These are phyloP conservation scores for Talaromyces pinophilus DNA, from an alignment of 2,329 filamentous ascomycete species.

Conservation along the genomic window DNA sequence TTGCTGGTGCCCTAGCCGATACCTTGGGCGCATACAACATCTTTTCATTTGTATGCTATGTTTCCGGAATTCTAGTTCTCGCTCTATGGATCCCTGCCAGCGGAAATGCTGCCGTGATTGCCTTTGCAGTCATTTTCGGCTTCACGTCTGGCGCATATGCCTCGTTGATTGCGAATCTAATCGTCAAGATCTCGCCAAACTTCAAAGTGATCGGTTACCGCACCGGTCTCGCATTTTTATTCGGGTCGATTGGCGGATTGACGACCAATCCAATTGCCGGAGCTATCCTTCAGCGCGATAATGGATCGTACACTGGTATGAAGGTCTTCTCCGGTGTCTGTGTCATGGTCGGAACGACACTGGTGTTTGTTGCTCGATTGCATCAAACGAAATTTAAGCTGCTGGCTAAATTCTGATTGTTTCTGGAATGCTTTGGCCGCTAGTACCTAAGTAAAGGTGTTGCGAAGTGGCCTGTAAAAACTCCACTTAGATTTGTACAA, in stretches of 20 bases:
- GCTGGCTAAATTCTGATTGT: neutral
- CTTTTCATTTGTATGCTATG: slow-evolving; percentile 51
- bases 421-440: neutral
- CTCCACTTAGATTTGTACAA: neutral
- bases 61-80: slow-evolving; percentile 52
- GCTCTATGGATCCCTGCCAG: slow-evolving; percentile 56
- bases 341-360: neutral
- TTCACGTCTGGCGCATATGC: slow-evolving; percentile 68
- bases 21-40: slow-evolving; percentile 57
- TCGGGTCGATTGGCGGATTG: slow-evolving; percentile 15
- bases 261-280: slow-evolving; percentile 23
- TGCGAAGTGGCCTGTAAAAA: neutral
- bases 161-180: slow-evolving; percentile 61
- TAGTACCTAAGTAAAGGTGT: neutral
- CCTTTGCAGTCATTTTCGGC: slow-evolving; percentile 66
- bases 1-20: slow-evolving; percentile 58
- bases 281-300: slow-evolving; percentile 66
- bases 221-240: slow-evolving; percentile 20
- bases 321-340: slow-evolving; percentile 19
- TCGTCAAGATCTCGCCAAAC: slow-evolving; percentile 67
- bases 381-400: neutral
- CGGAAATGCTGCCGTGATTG: slow-evolving; percentile 58
- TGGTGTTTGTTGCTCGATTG: slow-evolving; percentile 8
- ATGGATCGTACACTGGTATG: slow-evolving; percentile 55
- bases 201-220: slow-evolving; percentile 52